Percentiles rank a stretch among this genome's conserved stretches.
Evolutionary conservation across 2,329 filamentous ascomycete species (phyloP).

Genomic region (Alternaria panax): DNA sequence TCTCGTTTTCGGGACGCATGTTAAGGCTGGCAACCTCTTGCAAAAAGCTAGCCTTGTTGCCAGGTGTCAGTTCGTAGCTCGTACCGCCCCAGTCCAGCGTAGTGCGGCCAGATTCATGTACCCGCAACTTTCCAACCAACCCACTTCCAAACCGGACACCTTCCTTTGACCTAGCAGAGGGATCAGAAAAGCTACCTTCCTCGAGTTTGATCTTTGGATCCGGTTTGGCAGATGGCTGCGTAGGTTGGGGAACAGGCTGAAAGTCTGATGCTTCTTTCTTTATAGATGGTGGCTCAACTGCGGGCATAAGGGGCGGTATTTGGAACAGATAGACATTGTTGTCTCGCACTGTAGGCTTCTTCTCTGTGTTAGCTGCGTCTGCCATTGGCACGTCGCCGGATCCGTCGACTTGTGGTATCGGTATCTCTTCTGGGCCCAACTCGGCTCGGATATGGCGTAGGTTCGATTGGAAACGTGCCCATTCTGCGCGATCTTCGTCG

Average conservation of each 20-base stretch:
- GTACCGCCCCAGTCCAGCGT: constrained; percentile 70
- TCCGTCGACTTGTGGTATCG: constrained; percentile 40
- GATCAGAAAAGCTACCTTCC: constrained; percentile 36
- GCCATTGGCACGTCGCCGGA: constrained; percentile 54
- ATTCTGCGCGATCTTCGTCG: constrained; percentile 61
- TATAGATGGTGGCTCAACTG: constrained; percentile 55
- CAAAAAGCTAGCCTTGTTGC: constrained; percentile 63
- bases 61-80: constrained; percentile 64
- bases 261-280: constrained; percentile 39
- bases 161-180: constrained; percentile 19
- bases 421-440: constrained; percentile 50
- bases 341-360: constrained; percentile 49
- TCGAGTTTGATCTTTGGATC: constrained; percentile 42
- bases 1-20: constrained; percentile 44
- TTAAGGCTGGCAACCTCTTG: constrained; percentile 63
- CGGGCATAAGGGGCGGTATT: constrained; percentile 68
- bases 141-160: constrained; percentile 58
- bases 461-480: constrained; percentile 57
- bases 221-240: constrained; percentile 21
- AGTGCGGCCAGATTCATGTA: constrained; percentile 68
- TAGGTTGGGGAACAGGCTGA: constrained; percentile 18
- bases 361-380: constrained; percentile 25
- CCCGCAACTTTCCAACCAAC: constrained; percentile 66
- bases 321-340: constrained; percentile 70
- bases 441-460: constrained; percentile 57